These are phyloP conservation scores for Perkinsus olseni DNA, from an alignment of 169 alveolate species.

Conservation along the genomic window DNA sequence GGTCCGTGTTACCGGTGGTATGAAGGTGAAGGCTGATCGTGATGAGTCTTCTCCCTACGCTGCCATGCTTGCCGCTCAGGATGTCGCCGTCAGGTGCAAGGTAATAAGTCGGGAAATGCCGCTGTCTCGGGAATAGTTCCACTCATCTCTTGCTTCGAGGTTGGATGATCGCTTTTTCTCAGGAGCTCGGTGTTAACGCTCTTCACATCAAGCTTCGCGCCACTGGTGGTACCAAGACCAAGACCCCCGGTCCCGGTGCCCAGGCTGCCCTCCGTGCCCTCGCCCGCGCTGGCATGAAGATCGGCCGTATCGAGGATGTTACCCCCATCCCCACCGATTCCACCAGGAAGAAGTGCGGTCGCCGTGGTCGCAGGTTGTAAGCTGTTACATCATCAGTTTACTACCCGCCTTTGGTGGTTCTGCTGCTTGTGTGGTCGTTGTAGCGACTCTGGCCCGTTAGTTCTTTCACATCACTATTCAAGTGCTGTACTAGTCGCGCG, in stretches of 20 bases:
- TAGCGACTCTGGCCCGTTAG: too few species aligned
- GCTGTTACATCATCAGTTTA: not conserved
- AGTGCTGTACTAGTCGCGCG: too few species aligned
- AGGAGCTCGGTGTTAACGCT: conserved; percentile 94
- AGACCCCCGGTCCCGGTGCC: conserved; percentile 99
- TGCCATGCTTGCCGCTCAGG: conserved; percentile 99
- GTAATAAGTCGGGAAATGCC: too few species aligned
- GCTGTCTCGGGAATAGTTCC: too few species aligned
- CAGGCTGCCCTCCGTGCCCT: conserved; percentile 98
- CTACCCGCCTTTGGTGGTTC: not conserved
- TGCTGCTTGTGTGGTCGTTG: too few species aligned
- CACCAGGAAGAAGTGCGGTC: conserved; percentile 97
- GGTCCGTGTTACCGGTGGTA: conserved; percentile 98
- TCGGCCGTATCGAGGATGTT: conserved; percentile 99
- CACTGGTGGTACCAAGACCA: conserved; percentile 92
- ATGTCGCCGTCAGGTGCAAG: conserved; percentile 90
- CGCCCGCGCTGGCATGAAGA: conserved; percentile 97
- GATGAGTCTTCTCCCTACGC: conserved; percentile 99
- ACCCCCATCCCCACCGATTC: conserved; percentile 99
- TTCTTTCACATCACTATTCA: too few species aligned
- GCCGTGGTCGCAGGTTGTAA: conserved; percentile 99
- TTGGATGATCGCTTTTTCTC: too few species aligned
- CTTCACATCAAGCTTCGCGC: conserved; percentile 97
- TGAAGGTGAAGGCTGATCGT: conserved; percentile 98
- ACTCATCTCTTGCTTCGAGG: too few species aligned